Evolutionary conservation across 169 alveolate genomes (phyloP).

Genomic region (Cryptosporidium meleagridis): DNA sequence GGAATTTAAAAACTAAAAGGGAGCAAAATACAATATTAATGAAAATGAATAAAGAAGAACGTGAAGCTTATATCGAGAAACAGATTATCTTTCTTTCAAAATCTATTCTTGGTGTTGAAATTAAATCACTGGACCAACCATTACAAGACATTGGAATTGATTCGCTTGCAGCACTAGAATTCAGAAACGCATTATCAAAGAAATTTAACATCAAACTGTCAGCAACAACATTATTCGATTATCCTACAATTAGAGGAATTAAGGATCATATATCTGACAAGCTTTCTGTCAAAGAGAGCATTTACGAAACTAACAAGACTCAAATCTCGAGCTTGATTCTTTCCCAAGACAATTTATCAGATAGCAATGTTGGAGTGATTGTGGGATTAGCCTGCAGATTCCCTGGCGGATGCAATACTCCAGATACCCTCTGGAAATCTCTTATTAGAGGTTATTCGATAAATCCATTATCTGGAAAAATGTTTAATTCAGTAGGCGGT

Average conservation of each 20-base stretch:
- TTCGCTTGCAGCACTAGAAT: slow-evolving; percentile 80
- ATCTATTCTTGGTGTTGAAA: too few species aligned
- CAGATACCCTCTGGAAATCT: slow-evolving; percentile 78
- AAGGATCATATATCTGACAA: slow-evolving; percentile 76
- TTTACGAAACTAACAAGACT: too few species aligned
- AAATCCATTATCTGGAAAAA: too few species aligned
- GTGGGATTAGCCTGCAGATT: slow-evolving; percentile 79
- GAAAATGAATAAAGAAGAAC: too few species aligned
- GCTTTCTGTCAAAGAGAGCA: slow-evolving; percentile 25
- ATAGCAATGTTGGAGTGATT: slow-evolving; percentile 30
- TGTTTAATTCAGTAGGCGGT: too few species aligned
- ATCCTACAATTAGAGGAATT: slow-evolving; percentile 81
- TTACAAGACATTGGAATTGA: slow-evolving; percentile 77
- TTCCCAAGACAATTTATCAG: too few species aligned
- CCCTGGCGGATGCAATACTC: slow-evolving; percentile 81
- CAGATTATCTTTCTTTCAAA: neutral
- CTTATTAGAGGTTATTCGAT: slow-evolving; percentile 72
- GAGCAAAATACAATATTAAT: too few species aligned
- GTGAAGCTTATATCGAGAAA: neutral
- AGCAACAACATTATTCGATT: slow-evolving; percentile 78
- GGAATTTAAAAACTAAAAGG: too few species aligned
- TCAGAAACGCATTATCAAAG: slow-evolving; percentile 75
- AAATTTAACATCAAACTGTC: slow-evolving; percentile 74
- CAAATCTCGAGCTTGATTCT: too few species aligned
- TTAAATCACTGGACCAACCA: slow-evolving; percentile 60